A percentile compares a stretch with the other conserved stretches of the same genome.
These are phyloP conservation scores for Salix udensis DNA, from an alignment of 345 rosid species.

Conservation along the genomic window DNA sequence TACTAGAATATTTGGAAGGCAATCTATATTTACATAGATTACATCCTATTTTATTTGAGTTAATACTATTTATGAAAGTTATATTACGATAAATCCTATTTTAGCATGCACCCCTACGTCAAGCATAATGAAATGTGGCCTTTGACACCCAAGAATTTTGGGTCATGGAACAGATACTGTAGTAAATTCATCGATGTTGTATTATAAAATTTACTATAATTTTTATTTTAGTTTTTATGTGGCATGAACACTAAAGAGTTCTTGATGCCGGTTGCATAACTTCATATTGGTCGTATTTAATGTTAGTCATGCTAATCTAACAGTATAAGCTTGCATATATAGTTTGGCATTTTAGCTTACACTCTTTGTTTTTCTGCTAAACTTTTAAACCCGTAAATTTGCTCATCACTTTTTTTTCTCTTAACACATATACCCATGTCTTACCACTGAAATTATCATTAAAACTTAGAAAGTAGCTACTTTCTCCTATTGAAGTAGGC, in stretches of 20 bases:
- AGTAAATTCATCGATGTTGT: background rate
- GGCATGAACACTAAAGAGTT: background rate
- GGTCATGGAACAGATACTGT: background rate
- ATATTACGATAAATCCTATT: background rate
- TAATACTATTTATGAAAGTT: background rate
- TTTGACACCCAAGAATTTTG: background rate
- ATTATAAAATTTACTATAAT: too few species aligned
- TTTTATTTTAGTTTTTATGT: background rate
- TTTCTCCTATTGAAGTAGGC: too few species aligned
- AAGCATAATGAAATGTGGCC: background rate
- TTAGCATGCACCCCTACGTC: background rate
- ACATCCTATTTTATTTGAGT: conserved; percentile 57
- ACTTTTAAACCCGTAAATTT: too few species aligned
- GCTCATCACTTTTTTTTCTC: too few species aligned
- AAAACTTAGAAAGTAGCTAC: too few species aligned
- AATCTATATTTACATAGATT: conserved; percentile 83
- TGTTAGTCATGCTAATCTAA: background rate
- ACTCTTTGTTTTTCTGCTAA: too few species aligned
- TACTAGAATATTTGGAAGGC: conserved; percentile 40
- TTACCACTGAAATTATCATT: too few species aligned
- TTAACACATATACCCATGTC: too few species aligned
- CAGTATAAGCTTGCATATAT: too few species aligned
- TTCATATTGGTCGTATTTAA: background rate
- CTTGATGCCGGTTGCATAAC: background rate
- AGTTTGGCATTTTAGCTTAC: background rate